Conservation (phyloP, 257 asterid genomes). For the Prunella vulgaris region DNA sequence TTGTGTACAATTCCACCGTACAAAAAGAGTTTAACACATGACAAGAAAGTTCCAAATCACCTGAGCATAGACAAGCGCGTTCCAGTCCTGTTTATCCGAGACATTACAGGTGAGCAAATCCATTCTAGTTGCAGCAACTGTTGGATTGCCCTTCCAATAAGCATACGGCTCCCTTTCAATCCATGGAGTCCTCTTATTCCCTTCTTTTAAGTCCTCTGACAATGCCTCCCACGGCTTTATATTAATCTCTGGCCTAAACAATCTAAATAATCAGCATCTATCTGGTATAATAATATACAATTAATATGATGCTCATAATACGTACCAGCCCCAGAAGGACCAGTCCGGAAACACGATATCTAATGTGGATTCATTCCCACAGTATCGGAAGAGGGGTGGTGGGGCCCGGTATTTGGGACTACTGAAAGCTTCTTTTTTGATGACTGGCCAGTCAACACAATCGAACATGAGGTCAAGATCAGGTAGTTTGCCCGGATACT, state of each 20-base stretch:
- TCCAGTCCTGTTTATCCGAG: slow-evolving; percentile 75
- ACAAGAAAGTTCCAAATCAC: slow-evolving; percentile 23
- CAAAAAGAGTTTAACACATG: too few species aligned
- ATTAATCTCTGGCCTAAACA: slow-evolving; percentile 70
- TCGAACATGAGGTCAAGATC: slow-evolving; percentile 88
- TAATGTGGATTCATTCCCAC: slow-evolving; percentile 38
- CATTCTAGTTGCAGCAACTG: slow-evolving; percentile 49
- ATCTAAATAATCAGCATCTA: neutral
- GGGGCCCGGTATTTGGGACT: slow-evolving; percentile 32
- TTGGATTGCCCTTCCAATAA: slow-evolving; percentile 83
- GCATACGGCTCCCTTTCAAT: slow-evolving; percentile 73
- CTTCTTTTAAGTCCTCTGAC: slow-evolving; percentile 48
- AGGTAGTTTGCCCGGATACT: slow-evolving; percentile 68
- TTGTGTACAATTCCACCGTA: too few species aligned
- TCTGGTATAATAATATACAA: neutral
- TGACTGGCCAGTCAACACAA: slow-evolving; percentile 59
- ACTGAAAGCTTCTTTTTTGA: slow-evolving; percentile 26
- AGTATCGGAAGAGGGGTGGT: slow-evolving; percentile 71
- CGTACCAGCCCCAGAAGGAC: slow-evolving; percentile 94
- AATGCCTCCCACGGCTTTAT: slow-evolving; percentile 76
- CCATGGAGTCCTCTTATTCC: slow-evolving; percentile 57
- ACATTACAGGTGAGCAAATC: slow-evolving; percentile 78
- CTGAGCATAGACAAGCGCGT: slow-evolving; percentile 71
- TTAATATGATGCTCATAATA: neutral
- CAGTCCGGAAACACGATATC: slow-evolving; percentile 88